A percentile compares a stretch with the other conserved stretches of the same genome.
phyloP scores from a whole-genome alignment of 805 yeast species.

The Saccharomycopsis sp. region DNA sequence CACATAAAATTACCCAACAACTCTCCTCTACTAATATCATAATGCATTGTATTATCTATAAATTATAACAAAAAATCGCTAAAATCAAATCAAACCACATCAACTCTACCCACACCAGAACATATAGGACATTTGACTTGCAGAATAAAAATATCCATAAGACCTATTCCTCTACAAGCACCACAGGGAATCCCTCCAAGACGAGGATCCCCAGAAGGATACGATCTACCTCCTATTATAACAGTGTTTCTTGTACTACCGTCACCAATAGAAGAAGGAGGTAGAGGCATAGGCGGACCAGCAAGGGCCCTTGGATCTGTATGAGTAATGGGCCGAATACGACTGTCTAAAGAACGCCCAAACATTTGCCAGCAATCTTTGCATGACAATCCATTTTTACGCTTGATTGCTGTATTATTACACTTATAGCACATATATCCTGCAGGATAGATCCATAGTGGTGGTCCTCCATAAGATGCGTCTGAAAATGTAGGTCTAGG shows the following conservation, averaged over 20 bases:
- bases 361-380: conserved; percentile 63
- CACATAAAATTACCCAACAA: too few relatives aligned
- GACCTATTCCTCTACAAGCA: conserved; percentile 62
- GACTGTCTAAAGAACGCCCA: conserved; percentile 31
- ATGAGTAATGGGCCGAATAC: background rate
- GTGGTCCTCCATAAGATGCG: background rate
- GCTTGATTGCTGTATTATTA: conserved; percentile 61
- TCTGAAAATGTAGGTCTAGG: background rate
- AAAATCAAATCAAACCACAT: conserved; percentile 1
- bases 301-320: conserved; percentile 11
- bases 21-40: too few relatives aligned
- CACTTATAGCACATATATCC: conserved; percentile 62
- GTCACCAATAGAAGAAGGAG: conserved; percentile 15
- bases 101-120: conserved; percentile 59
- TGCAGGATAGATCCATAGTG: conserved; percentile 64
- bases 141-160: conserved; percentile 48
- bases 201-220: conserved; percentile 72
- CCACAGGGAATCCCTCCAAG: conserved; percentile 73
- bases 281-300: conserved; percentile 1
- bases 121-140: conserved; percentile 60
- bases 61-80: too few relatives aligned
- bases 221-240: conserved; percentile 22
- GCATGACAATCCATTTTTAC: conserved; percentile 59
- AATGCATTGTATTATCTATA: too few relatives aligned
- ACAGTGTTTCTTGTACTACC: conserved; percentile 31